Base-by-base conservation (phyloP, 2,329 filamentous ascomycete genomes). In the Ophiostoma fasciatum region DNA sequence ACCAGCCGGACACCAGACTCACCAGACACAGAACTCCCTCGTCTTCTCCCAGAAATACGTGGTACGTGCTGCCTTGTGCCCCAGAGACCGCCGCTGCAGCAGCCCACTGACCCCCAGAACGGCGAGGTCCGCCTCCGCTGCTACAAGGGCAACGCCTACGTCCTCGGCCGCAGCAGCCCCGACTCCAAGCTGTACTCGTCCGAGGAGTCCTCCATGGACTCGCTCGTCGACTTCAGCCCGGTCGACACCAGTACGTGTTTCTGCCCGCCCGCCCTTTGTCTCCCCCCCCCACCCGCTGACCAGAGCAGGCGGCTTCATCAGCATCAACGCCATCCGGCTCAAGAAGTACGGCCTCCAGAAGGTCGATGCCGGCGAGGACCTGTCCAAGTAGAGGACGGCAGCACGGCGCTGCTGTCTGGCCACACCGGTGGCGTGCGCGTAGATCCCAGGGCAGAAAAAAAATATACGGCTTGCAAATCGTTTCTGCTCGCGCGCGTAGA, bases 271-370 rank as follows among this genome's bases (percentile, higher is more conserved):
- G 5, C 8, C 6, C 14, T n/a, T n/a, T n/a, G n/a, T n/a, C n/a
- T n/a, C n/a, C n/a, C n/a, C n/a, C n/a, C n/a, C n/a, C n/a, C n/a
- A n/a, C n/a, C 20, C 20, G 20, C 20, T 22, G 10, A 22, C 20
- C 20, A 22, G 6, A 13, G 18, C 25, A 41, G 25, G 51, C 11
- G 66, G 66, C 19, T 76, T 78, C 51, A 74, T 88, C 51, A 67
- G 66, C 36, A 76, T 84, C 48, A 66, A 88, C 50, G 71, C 71
- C 44, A 79, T 80, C 45, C 64, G 71, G 30, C 59, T 79, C 33
- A 61, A 74, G 58, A 77, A 70, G 57, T 67, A 62, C 41, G 62
- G 63, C 32, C 46, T 50, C 3, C 49, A 51, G 37, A 59, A 60
- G 54, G 54, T 53, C 38, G 52, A 56, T 49, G 45, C 54, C 13